Percentiles rank a stretch among this genome's conserved stretches.
These are phyloP conservation scores for Botrytis pseudocinerea DNA, from an alignment of 2,329 filamentous ascomycete genomes.

Conservation along the genomic window DNA sequence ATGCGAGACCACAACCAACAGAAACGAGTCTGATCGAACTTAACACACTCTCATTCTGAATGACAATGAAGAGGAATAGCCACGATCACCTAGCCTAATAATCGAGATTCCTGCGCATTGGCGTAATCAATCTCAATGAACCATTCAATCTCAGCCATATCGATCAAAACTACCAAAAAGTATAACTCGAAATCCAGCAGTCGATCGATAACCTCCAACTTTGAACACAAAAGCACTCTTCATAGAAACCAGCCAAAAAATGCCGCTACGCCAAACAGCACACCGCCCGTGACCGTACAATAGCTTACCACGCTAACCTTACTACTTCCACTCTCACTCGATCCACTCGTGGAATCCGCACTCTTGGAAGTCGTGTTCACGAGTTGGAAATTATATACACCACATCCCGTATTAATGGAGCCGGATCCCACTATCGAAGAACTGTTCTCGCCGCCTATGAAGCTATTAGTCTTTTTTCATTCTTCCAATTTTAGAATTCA, in stretches of 20 bases:
- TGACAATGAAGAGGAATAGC: not conserved
- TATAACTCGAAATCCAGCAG: not conserved
- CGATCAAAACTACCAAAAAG: not conserved
- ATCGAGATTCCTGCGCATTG: not conserved
- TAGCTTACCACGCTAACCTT: constrained; percentile 13
- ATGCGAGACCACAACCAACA: not conserved
- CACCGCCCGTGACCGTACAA: not conserved
- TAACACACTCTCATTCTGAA: not conserved
- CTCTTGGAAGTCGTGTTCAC: not conserved
- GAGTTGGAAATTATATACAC: not conserved
- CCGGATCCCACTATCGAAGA: constrained; percentile 2
- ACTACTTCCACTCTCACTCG: constrained; percentile 8
- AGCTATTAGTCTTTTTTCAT: not conserved
- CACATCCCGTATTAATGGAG: not conserved
- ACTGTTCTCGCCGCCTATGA: not conserved
- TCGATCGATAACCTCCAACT: not conserved
- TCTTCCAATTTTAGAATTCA: too few relatives aligned
- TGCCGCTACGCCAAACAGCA: constrained; percentile 4
- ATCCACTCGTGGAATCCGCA: not conserved
- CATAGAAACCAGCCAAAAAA: constrained; percentile 12
- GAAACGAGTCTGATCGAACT: not conserved
- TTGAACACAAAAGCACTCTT: not conserved
- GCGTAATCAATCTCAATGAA: not conserved
- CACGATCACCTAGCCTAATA: too few relatives aligned
- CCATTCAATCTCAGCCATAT: not conserved